Base-by-base conservation (phyloP, 2,329 filamentous ascomycete species). In the Didymella pomorum region DNA sequence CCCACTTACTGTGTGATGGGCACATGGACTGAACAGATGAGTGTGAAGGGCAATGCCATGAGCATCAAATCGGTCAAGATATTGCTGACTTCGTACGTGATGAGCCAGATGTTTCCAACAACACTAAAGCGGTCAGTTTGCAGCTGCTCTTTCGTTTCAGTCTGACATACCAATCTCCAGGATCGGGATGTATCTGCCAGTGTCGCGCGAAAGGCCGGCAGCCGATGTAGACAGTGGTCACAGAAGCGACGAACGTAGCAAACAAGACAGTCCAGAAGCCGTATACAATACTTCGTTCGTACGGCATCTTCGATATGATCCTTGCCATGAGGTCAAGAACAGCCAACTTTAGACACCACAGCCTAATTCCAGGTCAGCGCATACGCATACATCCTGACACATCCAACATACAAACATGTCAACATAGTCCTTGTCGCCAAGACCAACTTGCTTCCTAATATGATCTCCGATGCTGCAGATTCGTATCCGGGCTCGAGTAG, bases 71-170 rank as follows among this genome's bases (percentile, higher is more conserved):
- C 65, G 21, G 65, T 65, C 3, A 61, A 11, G 16, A 67, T 65
- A 37, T 67, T 67, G 51, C 65, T 56, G n/a, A 52, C 42, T 25
- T 67, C 65, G 31, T 67, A 67, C 0, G 63, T 64, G 29, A 61
- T 61, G n/a, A 67, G 58, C 65, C 65, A 67, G 1, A 58, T n/a
- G n/a, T 63, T 60, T 10, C 62, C 65, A 26, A 63, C 47, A n/a
- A 67, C 64, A 47, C 64, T 66, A 35, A 4, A 3, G 12, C 11
- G 8, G 25, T 66, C 31, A 66, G 58, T 18, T 31, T 3, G 16
- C 12, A 12, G 29, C 29, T 12, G 5, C 29, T 31, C 28, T 14
- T 14, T 8, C 26, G 5, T 16, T 3, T 9, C 4, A 31, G 29
- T 16, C 3, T 16, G 29, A 31, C 29, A 35, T 67, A 67, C 64